Evolutionary conservation across 108 stramenopile species (phyloP), one percentile per base, ranked within the genome.

Genomic region (Fragilaria radians): DNA sequence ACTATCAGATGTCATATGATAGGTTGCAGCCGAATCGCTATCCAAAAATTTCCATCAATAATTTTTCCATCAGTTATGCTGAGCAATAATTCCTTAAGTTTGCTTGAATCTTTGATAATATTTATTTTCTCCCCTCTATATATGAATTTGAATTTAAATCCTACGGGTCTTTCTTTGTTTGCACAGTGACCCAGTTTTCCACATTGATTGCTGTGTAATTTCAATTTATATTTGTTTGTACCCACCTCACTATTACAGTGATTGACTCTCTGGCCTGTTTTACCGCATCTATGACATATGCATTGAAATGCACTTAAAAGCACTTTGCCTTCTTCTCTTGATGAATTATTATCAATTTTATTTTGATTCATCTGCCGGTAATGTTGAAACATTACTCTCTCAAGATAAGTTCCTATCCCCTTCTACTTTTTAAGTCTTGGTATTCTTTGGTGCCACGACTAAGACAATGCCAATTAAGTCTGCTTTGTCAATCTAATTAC

Each of bases 241-340:
- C 4, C 27, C 31, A 19, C 19, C 27, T 54, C 24, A 19, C 27
- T 25, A 54, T 21, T 21, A 54, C 53, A 54, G 19, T 54, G 28
- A 25, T 54, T 54, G 3, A 25, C 53, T 54, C 27, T 54, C 3
- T 54, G 53, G 3, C 53, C 47, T 4, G 19, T 23, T 48, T 48
- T 48, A 19, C 23, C 23, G 47, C 47, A 48, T 4, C 47, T 48
- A 4, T 48, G 23, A 4, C 47, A 48, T 23, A 4, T 4, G 19
- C 2, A 22, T 23, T 48, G 19, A 22, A 19, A 19, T 22, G 22
- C 4, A 4, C 23, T 23, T 19, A 23, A 19, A 22, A 23, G 23
- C 4, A 48, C 19, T 54, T 25, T 23, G n/a, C n/a, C 27, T 25
- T 54, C 31, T 25, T 19, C 27, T 21, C 27, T n/a, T n/a, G n/a